Percentiles rank a stretch among this genome's conserved stretches.
Evolutionary conservation across 2,329 filamentous ascomycete species (phyloP).

Genomic region (Helotiales sp.): DNA sequence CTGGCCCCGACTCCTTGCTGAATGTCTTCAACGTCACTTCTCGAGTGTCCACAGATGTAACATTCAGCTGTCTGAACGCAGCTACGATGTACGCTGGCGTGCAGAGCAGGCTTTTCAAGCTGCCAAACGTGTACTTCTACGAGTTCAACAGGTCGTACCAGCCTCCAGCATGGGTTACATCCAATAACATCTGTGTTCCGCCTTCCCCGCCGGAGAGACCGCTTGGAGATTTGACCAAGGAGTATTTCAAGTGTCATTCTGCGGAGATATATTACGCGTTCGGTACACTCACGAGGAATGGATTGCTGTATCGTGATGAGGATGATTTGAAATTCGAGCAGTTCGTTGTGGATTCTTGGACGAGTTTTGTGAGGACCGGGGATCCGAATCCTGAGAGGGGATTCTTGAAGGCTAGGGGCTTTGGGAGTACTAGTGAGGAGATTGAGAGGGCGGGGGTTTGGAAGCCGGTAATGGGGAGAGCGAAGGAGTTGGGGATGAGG

Average conservation of each 20-base stretch:
- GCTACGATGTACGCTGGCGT: constrained; percentile 39
- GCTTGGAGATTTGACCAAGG: constrained; percentile 38
- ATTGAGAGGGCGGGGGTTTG: constrained; percentile 31
- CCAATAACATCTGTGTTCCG: constrained; percentile 33
- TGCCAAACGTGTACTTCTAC: constrained; percentile 41
- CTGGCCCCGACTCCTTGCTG: constrained; percentile 19
- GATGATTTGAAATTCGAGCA: constrained; percentile 37
- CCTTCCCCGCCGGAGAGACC: constrained; percentile 35
- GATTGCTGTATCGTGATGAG: constrained; percentile 40
- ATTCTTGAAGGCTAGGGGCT: constrained; percentile 36
- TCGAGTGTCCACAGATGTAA: constrained; percentile 38
- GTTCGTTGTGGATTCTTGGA: constrained; percentile 37
- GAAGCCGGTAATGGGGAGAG: constrained; percentile 16
- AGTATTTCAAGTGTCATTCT: constrained; percentile 46
- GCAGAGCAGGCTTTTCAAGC: constrained; percentile 36
- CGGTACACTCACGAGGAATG: constrained; percentile 36
- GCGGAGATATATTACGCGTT: constrained; percentile 43
- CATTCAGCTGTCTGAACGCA: constrained; percentile 39
- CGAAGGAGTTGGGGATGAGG: constrained; percentile 16
- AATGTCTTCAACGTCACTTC: constrained; percentile 41
- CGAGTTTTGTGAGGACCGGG: constrained; percentile 35
- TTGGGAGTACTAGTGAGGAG: constrained; percentile 22
- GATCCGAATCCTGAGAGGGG: constrained; percentile 31
- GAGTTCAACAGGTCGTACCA: constrained; percentile 44
- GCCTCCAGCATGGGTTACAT: constrained; percentile 16